Conservation (phyloP, 495 filamentous ascomycete genomes). For the Penicillium ucsense region DNA sequence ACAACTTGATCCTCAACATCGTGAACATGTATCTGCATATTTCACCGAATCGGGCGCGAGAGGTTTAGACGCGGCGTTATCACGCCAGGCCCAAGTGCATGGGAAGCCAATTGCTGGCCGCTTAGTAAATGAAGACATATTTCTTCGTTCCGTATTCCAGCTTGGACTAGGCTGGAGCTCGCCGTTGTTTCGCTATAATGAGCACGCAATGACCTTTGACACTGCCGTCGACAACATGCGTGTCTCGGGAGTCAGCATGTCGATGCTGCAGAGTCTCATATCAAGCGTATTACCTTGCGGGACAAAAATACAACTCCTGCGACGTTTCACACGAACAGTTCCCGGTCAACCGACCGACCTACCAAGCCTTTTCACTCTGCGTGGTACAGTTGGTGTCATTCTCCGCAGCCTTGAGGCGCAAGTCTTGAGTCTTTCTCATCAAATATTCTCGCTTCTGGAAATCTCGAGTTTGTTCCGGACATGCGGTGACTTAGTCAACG, state of each 20-base stretch:
- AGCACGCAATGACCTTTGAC: constrained; percentile 45
- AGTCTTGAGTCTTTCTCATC: constrained; percentile 14
- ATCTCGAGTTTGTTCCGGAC: constrained; percentile 56
- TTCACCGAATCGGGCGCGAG: constrained; percentile 67
- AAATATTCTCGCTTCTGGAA: constrained; percentile 44
- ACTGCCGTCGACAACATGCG: constrained; percentile 44
- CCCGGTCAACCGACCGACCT: constrained; percentile 18
- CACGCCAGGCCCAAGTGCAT: constrained; percentile 11
- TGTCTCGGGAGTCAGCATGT: constrained; percentile 58
- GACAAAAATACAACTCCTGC: constrained; percentile 49
- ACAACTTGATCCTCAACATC: constrained; percentile 38
- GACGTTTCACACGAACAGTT: constrained; percentile 43
- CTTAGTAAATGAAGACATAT: constrained; percentile 32
- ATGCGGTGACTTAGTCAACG: constrained; percentile 51
- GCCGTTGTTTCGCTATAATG: constrained; percentile 62
- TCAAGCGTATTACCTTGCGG: constrained; percentile 58
- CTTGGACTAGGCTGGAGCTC: constrained; percentile 77
- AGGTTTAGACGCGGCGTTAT: constrained; percentile 62
- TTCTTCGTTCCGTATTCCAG: constrained; percentile 54
- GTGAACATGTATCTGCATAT: constrained; percentile 47
- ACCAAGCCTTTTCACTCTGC: constrained; percentile 28
- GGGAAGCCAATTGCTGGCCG: constrained; percentile 6
- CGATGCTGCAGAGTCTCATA: constrained; percentile 47
- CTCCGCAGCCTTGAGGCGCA: constrained; percentile 31
- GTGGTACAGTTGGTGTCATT: constrained; percentile 24